Evolutionary conservation across 1,284 basidiomycete species (phyloP).

Genomic region (Fomitopsis palustris): DNA sequence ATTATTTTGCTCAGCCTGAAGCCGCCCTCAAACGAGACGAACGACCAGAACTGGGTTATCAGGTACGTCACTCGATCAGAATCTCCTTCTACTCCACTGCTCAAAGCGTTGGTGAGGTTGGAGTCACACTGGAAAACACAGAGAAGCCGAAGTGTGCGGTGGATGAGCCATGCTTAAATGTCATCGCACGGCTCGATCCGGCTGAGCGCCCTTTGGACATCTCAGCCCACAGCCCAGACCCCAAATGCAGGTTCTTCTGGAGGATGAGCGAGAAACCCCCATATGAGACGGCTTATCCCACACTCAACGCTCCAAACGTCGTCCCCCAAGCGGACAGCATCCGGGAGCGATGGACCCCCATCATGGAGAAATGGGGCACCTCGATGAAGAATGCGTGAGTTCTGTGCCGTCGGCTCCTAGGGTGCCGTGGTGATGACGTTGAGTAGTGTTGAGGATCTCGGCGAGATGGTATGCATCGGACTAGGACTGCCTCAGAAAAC

Average conservation of each 20-base stretch:
- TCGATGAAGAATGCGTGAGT: constrained; percentile 83
- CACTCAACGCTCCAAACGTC: constrained; percentile 76
- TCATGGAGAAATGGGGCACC: constrained; percentile 80
- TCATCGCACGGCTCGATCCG: constrained; percentile 71
- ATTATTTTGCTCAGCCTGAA: constrained; percentile 81
- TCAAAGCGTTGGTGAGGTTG: constrained; percentile 38
- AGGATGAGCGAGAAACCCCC: constrained; percentile 78
- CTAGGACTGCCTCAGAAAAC: constrained; percentile 65
- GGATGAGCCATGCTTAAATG: constrained; percentile 67
- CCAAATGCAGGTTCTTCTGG: constrained; percentile 93
- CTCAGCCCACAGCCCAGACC: constrained; percentile 75
- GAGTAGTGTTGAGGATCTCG: constrained; percentile 71
- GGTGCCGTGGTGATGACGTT: background rate
- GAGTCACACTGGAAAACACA: constrained; percentile 89
- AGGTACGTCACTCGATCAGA: constrained; percentile 29
- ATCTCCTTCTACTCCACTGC: background rate
- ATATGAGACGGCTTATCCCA: constrained; percentile 74
- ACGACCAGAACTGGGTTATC: constrained; percentile 74
- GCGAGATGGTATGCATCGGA: constrained; percentile 81
- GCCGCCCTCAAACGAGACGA: constrained; percentile 68
- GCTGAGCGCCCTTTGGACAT: constrained; percentile 82
- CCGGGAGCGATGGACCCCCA: constrained; percentile 57
- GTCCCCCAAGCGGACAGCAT: constrained; percentile 60
- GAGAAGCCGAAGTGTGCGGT: constrained; percentile 88
- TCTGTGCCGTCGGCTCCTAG: background rate